A percentile compares a stretch with the other conserved stretches of the same genome.
These are phyloP conservation scores for Tuber borchii DNA, from an alignment of 495 filamentous ascomycete species.

Conservation along the genomic window DNA sequence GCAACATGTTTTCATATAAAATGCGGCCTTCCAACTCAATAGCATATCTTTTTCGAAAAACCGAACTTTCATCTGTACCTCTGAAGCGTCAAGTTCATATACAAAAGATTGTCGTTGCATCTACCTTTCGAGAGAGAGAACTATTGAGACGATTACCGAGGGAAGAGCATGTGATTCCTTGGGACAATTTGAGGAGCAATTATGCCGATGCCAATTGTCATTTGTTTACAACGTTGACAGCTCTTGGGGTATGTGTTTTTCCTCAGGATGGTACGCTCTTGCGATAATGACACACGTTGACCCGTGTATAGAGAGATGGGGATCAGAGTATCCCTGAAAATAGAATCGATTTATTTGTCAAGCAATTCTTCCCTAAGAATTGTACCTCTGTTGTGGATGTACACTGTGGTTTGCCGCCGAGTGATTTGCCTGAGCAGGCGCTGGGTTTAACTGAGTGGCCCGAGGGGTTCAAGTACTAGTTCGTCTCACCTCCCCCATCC, in stretches of 20 bases:
- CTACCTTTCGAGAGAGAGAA: neutral
- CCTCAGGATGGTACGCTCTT: neutral
- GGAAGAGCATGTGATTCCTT: conserved; percentile 19
- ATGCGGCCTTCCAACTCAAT: neutral
- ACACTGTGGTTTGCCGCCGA: conserved; percentile 25
- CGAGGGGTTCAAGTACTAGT: conserved; percentile 34
- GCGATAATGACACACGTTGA: neutral
- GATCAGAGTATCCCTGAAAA: conserved; percentile 20
- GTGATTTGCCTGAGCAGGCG: conserved; percentile 22
- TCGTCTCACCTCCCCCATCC: neutral
- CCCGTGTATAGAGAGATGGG: conserved; percentile 4
- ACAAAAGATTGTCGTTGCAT: conserved; percentile 47
- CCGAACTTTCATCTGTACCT: neutral
- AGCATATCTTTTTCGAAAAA: neutral
- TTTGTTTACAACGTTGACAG: conserved; percentile 22
- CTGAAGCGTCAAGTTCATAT: conserved; percentile 42
- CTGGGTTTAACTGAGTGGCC: conserved; percentile 27
- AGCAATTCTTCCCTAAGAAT: conserved; percentile 27
- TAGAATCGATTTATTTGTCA: conserved; percentile 19
- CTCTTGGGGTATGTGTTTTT: conserved; percentile 21
- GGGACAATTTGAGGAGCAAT: conserved; percentile 25
- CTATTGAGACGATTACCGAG: neutral
- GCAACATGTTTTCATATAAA: neutral
- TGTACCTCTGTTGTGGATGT: conserved; percentile 32
- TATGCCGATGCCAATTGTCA: conserved; percentile 39